Evolutionary conservation across 352 stramenopile genomes (phyloP).

Genomic region (Halophytophthora batemanensis): DNA sequence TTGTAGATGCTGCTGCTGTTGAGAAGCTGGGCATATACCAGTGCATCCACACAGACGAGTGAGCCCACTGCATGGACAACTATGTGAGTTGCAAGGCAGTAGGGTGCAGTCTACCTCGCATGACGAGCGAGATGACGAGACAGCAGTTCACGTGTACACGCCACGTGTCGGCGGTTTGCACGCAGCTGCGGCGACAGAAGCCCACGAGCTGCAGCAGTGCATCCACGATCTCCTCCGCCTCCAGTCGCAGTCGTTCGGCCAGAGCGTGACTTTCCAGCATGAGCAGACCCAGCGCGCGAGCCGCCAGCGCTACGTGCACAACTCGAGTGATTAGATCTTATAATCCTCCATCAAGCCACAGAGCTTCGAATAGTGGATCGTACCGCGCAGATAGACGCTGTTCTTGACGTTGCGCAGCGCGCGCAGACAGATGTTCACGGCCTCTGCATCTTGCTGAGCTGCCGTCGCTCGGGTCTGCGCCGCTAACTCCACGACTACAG

Average conservation of each 20-base stretch:
- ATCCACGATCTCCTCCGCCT: slow-evolving; percentile 69
- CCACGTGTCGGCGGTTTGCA: slow-evolving; percentile 50
- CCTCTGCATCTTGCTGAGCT: slow-evolving; percentile 4
- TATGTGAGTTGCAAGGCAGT: slow-evolving; percentile 12
- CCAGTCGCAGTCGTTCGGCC: slow-evolving; percentile 39
- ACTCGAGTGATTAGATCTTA: not conserved
- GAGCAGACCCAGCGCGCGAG: slow-evolving; percentile 59
- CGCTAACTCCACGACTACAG: slow-evolving; percentile 28
- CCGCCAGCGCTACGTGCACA: slow-evolving; percentile 40
- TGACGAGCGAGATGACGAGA: slow-evolving; percentile 81
- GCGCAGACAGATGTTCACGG: slow-evolving; percentile 30
- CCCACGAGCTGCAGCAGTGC: slow-evolving; percentile 70
- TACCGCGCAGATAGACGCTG: slow-evolving; percentile 59
- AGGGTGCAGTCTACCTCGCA: slow-evolving; percentile 40
- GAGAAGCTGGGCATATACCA: slow-evolving; percentile 14
- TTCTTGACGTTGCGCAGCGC: slow-evolving; percentile 65
- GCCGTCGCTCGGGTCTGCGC: slow-evolving; percentile 11
- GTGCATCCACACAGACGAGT: not conserved
- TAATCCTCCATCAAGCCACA: not conserved
- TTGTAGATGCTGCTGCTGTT: slow-evolving; percentile 28
- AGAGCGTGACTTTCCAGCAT: slow-evolving; percentile 43
- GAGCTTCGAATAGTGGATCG: not conserved
- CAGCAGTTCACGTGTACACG: slow-evolving; percentile 83
- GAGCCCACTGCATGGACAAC: not conserved
- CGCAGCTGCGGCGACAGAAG: slow-evolving; percentile 44